Percentiles rank a stretch among this genome's conserved stretches.
Conservation (phyloP, 441 rosid genomes). For the Gossypium gossypioides region DNA sequence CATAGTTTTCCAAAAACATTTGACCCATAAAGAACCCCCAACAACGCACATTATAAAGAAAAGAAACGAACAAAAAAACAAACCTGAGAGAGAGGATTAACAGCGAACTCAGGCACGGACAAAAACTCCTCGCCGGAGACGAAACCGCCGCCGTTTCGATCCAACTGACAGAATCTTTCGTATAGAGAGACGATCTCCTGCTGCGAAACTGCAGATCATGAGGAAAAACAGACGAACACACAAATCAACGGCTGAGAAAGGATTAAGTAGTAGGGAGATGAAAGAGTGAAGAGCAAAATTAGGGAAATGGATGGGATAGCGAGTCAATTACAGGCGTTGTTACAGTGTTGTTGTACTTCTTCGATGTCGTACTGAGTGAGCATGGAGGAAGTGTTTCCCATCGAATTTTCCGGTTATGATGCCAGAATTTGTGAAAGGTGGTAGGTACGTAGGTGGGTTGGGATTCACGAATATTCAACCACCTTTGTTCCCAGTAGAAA, state of each 20-base stretch:
- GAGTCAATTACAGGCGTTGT: constrained; percentile 23
- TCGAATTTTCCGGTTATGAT: not conserved
- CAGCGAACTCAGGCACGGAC: constrained; percentile 41
- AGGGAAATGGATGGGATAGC: not conserved
- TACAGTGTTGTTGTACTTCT: constrained; percentile 40
- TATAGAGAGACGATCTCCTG: constrained; percentile 40
- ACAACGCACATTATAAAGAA: not conserved
- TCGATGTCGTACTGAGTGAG: constrained; percentile 44
- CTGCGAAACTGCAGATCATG: constrained; percentile 34
- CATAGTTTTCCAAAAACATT: not conserved
- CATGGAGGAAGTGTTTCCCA: constrained; percentile 44
- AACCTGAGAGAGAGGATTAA: constrained; percentile 42
- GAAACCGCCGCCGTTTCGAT: constrained; percentile 36
- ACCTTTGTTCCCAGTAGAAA: not conserved
- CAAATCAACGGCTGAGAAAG: constrained; percentile 1
- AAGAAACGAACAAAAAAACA: not conserved
- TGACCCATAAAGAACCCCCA: not conserved
- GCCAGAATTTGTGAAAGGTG: not conserved
- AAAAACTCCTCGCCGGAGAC: constrained; percentile 39
- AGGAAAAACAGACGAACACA: not conserved
- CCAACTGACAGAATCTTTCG: constrained; percentile 40
- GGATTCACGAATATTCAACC: not conserved
- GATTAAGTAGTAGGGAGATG: not conserved
- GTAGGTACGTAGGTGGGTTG: not conserved
- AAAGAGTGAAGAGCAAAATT: not conserved